Conservation (phyloP, 108 stramenopile species). For the Cyclotella sp. region DNA sequence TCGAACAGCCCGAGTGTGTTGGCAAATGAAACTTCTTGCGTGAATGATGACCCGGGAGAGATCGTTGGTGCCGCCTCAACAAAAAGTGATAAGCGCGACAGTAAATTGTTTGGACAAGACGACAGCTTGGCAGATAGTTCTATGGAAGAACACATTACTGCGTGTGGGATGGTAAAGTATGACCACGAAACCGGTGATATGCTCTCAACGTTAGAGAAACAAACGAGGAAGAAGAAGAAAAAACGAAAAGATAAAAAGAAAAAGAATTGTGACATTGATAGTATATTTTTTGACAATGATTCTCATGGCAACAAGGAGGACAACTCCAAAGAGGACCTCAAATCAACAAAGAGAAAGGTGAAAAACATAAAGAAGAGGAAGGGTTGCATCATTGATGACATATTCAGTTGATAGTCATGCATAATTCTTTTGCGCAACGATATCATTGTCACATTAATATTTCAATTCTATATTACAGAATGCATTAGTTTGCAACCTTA, state of each 20-base stretch:
- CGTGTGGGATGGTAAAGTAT: neutral
- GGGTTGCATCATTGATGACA: conserved; percentile 46
- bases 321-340: neutral
- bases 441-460: neutral
- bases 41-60: conserved; percentile 35
- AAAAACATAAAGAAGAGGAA: conserved; percentile 13
- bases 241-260: conserved; percentile 13
- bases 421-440: neutral
- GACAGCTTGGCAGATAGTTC: conserved; percentile 32
- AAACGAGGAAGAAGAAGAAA: conserved; percentile 10
- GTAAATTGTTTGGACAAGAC: conserved; percentile 11
- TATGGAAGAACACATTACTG: neutral
- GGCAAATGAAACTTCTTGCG: neutral
- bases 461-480: neutral
- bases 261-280: neutral
- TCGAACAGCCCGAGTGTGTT: neutral
- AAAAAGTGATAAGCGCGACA: too few relatives aligned
- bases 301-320: neutral
- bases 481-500: neutral
- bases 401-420: conserved; percentile 24
- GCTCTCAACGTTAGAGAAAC: neutral
- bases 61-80: conserved; percentile 14
- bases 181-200: neutral
- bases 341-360: neutral
- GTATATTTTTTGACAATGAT: conserved; percentile 7